Base-by-base conservation (phyloP, 2,329 filamentous ascomycete genomes). In the Blumeriella jaapii region DNA sequence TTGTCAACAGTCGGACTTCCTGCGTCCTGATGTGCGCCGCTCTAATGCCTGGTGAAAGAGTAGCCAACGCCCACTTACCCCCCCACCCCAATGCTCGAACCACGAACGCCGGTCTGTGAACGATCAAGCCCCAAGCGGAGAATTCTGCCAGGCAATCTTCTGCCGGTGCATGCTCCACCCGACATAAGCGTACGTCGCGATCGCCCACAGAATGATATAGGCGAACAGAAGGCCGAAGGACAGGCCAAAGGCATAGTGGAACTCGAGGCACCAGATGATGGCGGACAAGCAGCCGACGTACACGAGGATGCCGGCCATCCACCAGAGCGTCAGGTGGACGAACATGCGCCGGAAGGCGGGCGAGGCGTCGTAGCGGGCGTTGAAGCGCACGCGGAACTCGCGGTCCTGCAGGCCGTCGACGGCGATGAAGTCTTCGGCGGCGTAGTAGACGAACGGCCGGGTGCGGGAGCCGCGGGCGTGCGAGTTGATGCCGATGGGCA, bases 401-500 rank as follows among this genome's bases (percentile, higher is more conserved):
- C 46, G 44, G 13, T 47, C 46, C 18, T 49, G 46, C n/a, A 47
- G 20, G 2, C 46, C 46, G 15, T 49, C 46, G 6, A 49, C 46
- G 6, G 44, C 46, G 15, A 49, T 47, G 28, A 49, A 49, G n/a
- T 49, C 46, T 31, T 49, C 46, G 3, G 46, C 46, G 2, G 46
- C 45, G 28, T 48, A 49, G 18, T 49, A 49, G 10, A 49, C 42
- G 29, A 49, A 49, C 0, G 46, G 46, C 9, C 45, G 40, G 20
- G 47, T 24, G 13, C 30, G 30, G 2, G 40, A 41, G 6, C 46
- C 46, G 30, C 46, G 18, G 0, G 45, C 38, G n/a, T 49, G 46
- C 4, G 46, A 49, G 14, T 49, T 47, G 14, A 49, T 47, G 1
- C 46, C 46, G 6, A 44, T 44, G 2, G 46, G 46, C 29, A 91